phyloP scores from a whole-genome alignment of 139 green algal genomes.

The Chlamydomonas applanata region DNA sequence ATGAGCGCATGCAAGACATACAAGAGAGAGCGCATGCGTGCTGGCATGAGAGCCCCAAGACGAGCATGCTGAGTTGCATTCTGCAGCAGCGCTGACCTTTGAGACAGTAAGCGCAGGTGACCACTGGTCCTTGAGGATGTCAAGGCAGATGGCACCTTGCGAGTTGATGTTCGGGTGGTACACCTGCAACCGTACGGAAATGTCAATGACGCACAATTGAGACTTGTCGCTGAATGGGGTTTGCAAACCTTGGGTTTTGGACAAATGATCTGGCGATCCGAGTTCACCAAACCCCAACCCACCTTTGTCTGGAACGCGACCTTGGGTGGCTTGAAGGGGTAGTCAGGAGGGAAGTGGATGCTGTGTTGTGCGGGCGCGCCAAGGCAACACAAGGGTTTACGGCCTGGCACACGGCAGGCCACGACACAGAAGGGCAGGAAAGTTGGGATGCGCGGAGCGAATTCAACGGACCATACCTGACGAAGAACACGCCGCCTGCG shows the following conservation, averaged over 20 bases:
- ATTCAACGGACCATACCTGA: no score
- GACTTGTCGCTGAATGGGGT: background rate
- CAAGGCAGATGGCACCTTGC: constrained; percentile 95
- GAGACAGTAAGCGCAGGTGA: constrained; percentile 95
- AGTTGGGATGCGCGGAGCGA: no score
- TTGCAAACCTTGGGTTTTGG: no score
- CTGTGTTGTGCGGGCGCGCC: constrained; percentile 31
- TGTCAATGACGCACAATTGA: no score
- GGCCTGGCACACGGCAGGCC: no score
- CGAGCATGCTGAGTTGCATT: no score
- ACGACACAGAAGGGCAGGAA: no score
- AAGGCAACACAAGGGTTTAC: no score
- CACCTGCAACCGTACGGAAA: constrained; percentile 47
- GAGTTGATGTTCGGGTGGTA: constrained; percentile 99
- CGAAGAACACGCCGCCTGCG: constrained; percentile 93
- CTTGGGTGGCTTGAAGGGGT: constrained; percentile 93
- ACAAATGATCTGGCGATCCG: no score
- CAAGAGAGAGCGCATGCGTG: background rate
- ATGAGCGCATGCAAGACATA: background rate
- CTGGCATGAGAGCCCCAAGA: background rate
- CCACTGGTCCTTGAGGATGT: constrained; percentile 99
- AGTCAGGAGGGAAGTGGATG: constrained; percentile 88
- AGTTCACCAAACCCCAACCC: background rate
- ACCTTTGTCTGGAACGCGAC: constrained; percentile 94
- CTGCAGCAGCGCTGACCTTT: constrained; percentile 62